A percentile compares a stretch with the other conserved stretches of the same genome.
Evolutionary conservation across 331 rosid genomes (phyloP).

Genomic region (Prunus yedoensis): DNA sequence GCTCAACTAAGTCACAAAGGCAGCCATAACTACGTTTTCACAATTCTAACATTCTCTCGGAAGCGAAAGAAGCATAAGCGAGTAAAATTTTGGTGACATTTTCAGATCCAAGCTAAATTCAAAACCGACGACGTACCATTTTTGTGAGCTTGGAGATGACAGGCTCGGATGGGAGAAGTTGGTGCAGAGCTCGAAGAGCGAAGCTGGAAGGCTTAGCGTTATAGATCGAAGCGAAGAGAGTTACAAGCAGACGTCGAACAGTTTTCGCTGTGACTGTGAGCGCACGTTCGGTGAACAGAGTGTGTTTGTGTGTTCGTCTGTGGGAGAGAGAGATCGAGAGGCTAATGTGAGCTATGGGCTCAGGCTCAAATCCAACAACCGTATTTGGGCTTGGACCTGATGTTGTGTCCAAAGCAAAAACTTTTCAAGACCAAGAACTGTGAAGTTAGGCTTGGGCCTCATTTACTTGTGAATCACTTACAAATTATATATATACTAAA

Average conservation of each 20-base stretch:
- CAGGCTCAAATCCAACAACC: too few relatives aligned
- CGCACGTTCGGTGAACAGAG: too few relatives aligned
- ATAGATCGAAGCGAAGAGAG: not conserved
- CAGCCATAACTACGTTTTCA: not conserved
- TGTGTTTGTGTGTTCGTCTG: too few relatives aligned
- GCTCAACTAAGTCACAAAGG: not conserved
- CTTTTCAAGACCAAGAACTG: not conserved
- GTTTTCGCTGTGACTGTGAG: not conserved
- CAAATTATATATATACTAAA: too few relatives aligned
- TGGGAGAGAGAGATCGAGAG: not conserved
- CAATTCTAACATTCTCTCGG: not conserved
- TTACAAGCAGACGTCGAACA: not conserved
- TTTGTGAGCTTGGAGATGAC: slow-evolving; percentile 3
- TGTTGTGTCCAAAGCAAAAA: not conserved
- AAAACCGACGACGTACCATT: slow-evolving; percentile 24
- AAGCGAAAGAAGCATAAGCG: not conserved
- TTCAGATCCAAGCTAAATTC: slow-evolving; percentile 10
- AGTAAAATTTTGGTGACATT: not conserved
- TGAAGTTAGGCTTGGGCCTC: not conserved
- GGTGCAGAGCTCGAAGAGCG: not conserved
- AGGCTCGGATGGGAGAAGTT: slow-evolving; percentile 1
- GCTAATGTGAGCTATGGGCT: not conserved
- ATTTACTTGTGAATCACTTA: too few relatives aligned
- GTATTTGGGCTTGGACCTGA: not conserved
- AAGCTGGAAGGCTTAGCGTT: not conserved